These are phyloP conservation scores for Fusarium sp. DNA, from an alignment of 2,329 filamentous ascomycete species.

Conservation along the genomic window DNA sequence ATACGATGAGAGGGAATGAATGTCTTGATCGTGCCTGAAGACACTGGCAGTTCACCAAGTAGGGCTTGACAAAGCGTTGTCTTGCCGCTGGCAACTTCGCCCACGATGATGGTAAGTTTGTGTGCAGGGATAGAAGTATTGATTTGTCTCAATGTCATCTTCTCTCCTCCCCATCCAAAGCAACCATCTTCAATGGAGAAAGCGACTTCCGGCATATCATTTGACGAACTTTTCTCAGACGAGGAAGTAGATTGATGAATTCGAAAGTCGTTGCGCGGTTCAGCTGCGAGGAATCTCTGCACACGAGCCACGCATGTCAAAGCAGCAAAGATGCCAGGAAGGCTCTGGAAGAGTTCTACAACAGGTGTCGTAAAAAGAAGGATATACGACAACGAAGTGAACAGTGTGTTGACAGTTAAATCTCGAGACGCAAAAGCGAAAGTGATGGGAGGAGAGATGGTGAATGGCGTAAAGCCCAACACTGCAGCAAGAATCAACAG, in stretches of 20 bases:
- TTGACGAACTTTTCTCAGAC: constrained; percentile 10
- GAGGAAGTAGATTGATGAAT: neutral
- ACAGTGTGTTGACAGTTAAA: constrained; percentile 49
- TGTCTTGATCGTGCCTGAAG: constrained; percentile 31
- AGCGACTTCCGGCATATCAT: neutral
- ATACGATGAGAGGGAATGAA: constrained; percentile 36
- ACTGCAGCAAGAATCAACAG: constrained; percentile 41
- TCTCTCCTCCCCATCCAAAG: constrained; percentile 48
- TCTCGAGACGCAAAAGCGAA: constrained; percentile 48
- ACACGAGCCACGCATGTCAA: constrained; percentile 53
- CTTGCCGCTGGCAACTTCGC: constrained; percentile 55
- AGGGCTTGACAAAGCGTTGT: constrained; percentile 56
- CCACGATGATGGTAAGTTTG: constrained; percentile 52
- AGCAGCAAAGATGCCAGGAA: constrained; percentile 50
- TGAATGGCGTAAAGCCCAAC: constrained; percentile 52
- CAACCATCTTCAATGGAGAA: constrained; percentile 38
- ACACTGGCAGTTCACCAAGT: constrained; percentile 46
- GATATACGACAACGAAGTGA: constrained; percentile 53
- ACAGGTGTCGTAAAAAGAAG: constrained; percentile 52
- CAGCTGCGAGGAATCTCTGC: constrained; percentile 53
- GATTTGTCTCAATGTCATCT: constrained; percentile 39
- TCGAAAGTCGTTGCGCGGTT: constrained; percentile 45
- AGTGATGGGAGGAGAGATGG: constrained; percentile 52
- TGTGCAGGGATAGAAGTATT: constrained; percentile 30
- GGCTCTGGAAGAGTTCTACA: constrained; percentile 48